Conservation (phyloP, 257 asterid genomes). For the Fraxinus excelsior region DNA sequence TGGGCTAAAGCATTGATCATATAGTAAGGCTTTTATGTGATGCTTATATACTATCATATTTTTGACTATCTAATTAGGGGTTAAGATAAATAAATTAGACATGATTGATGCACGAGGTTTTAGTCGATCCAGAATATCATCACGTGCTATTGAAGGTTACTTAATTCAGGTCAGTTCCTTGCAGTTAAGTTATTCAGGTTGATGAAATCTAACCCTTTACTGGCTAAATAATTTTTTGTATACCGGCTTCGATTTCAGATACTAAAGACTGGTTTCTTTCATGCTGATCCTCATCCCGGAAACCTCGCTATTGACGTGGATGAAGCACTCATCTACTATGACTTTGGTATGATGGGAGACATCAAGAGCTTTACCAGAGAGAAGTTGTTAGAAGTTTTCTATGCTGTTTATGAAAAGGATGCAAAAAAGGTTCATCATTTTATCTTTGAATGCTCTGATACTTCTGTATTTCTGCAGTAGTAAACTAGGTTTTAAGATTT, state of each 20-base stretch:
- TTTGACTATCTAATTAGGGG: conserved; percentile 46
- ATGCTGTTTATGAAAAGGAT: conserved; percentile 94
- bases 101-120: conserved; percentile 66
- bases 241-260: conserved; percentile 43
- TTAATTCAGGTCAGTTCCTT: conserved; percentile 67
- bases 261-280: conserved; percentile 94
- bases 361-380: conserved; percentile 88
- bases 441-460: background rate
- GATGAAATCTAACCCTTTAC: background rate
- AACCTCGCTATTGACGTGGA: conserved; percentile 59
- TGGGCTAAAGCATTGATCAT: background rate
- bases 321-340: conserved; percentile 88
- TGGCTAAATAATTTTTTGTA: too few species aligned
- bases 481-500: background rate
- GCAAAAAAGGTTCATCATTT: conserved; percentile 70
- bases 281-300: conserved; percentile 83
- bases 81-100: conserved; percentile 82
- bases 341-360: conserved; percentile 99
- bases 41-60: conserved; percentile 12
- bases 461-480: background rate
- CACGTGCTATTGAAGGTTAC: conserved; percentile 94
- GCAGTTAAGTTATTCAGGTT: background rate
- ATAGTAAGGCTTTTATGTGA: background rate
- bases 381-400: conserved; percentile 76
- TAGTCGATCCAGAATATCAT: conserved; percentile 69